A percentile compares a stretch with the other conserved stretches of the same genome.
Evolutionary conservation across 345 rosid genomes (phyloP).

Genomic region (Acer saccharum): DNA sequence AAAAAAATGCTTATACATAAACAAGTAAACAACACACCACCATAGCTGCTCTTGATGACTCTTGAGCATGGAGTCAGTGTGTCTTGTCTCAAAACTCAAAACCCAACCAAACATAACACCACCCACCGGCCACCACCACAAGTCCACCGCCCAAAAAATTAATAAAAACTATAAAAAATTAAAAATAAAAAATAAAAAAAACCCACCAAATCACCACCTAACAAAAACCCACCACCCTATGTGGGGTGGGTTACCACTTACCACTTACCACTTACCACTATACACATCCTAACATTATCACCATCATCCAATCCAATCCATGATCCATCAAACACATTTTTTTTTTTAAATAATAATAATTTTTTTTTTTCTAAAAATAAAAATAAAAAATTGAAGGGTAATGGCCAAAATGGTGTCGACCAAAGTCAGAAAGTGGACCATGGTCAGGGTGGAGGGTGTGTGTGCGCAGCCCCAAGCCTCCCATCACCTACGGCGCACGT

Average conservation of each 20-base stretch:
- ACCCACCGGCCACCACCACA: not conserved
- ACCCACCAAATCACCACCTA: constrained; percentile 14
- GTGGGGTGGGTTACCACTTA: constrained; percentile 17
- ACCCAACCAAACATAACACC: too few species aligned
- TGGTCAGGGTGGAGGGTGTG: constrained; percentile 9
- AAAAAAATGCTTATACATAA: too few species aligned
- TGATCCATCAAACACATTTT: not conserved
- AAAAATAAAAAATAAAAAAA: not conserved
- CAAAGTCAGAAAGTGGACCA: constrained; percentile 33
- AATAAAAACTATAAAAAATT: too few species aligned
- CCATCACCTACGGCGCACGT: constrained; percentile 49
- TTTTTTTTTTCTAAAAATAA: too few species aligned
- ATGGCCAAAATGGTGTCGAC: not conserved
- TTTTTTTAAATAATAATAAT: too few species aligned
- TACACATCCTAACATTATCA: not conserved
- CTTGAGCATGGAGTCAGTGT: too few species aligned
- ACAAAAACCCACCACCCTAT: constrained; percentile 7
- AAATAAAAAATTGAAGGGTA: too few species aligned
- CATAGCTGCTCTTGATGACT: too few species aligned
- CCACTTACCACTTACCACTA: not conserved
- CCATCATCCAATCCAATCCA: too few species aligned
- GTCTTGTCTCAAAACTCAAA: too few species aligned
- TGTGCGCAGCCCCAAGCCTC: constrained; percentile 19
- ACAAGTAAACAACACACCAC: too few species aligned
- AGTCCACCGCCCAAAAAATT: not conserved